These are phyloP conservation scores for Phytophthora sojae DNA, from an alignment of 352 stramenopile genomes.

Conservation along the genomic window DNA sequence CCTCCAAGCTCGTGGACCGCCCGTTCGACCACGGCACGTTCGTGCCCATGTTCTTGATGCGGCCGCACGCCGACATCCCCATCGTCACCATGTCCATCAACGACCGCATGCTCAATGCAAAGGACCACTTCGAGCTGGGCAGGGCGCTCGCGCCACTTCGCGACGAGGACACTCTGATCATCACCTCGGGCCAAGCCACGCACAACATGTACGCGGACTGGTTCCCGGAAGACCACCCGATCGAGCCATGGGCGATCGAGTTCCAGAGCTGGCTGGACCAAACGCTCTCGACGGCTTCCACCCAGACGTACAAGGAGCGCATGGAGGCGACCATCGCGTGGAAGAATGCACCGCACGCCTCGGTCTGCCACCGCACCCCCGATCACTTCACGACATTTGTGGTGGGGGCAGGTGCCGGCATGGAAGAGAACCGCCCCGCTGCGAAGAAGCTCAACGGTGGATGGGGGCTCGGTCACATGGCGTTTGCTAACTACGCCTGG, in stretches of 20 bases:
- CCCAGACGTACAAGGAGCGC: conserved; percentile 22
- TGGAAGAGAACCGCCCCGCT: conserved; percentile 31
- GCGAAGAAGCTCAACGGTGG: conserved; percentile 33
- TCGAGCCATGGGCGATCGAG: conserved; percentile 18
- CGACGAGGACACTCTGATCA: conserved; percentile 67
- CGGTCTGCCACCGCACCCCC: conserved; percentile 38
- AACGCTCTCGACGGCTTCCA: conserved; percentile 19
- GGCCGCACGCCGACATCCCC: background rate
- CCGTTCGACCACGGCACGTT: conserved; percentile 1
- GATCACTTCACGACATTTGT: conserved; percentile 55
- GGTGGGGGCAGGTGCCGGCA: conserved; percentile 43
- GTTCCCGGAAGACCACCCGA: background rate
- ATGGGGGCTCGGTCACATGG: conserved; percentile 37
- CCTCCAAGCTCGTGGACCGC: conserved; percentile 3
- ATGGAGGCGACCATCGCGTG: conserved; percentile 28
- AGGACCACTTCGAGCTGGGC: background rate
- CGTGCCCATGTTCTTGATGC: conserved; percentile 6
- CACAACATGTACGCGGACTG: conserved; percentile 36
- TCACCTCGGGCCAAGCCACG: conserved; percentile 64
- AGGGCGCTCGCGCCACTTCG: conserved; percentile 35
- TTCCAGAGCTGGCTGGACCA: conserved; percentile 44
- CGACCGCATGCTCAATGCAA: background rate
- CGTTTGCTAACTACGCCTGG: conserved; percentile 43
- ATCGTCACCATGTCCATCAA: conserved; percentile 15
- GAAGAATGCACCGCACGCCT: conserved; percentile 36